A percentile compares a stretch with the other conserved stretches of the same genome.
These are phyloP conservation scores for Salinomyces thailandicus DNA, from an alignment of 2,329 filamentous ascomycete genomes.

Conservation along the genomic window DNA sequence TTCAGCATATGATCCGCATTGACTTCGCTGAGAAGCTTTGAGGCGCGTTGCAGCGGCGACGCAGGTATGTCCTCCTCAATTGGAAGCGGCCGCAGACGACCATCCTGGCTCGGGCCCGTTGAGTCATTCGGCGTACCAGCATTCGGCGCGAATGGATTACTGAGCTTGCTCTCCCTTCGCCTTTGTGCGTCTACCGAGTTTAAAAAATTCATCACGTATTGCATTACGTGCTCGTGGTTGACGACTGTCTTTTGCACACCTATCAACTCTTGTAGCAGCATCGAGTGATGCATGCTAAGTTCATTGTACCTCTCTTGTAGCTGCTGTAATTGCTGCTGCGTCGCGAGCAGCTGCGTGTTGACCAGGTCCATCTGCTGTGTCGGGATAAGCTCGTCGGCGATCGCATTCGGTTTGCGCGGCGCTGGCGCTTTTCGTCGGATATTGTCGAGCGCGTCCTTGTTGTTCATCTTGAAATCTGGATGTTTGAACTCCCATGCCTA, in stretches of 20 bases:
- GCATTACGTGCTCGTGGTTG: constrained; percentile 61
- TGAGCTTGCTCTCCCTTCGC: constrained; percentile 48
- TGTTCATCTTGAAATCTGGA: constrained; percentile 88
- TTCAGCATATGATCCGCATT: constrained; percentile 56
- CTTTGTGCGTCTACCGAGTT: constrained; percentile 55
- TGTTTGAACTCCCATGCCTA: constrained; percentile 96
- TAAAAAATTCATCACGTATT: constrained; percentile 59
- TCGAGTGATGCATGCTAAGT: constrained; percentile 55
- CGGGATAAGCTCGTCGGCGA: constrained; percentile 64
- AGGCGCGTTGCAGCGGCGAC: constrained; percentile 57
- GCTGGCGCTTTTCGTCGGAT: constrained; percentile 92
- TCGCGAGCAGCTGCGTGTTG: constrained; percentile 77
- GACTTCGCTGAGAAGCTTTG: constrained; percentile 54
- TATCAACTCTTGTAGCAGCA: constrained; percentile 54
- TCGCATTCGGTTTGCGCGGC: constrained; percentile 58
- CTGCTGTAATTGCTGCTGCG: constrained; percentile 82
- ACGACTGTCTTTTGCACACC: constrained; percentile 60
- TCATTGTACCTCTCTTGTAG: constrained; percentile 78
- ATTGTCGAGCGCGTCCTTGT: constrained; percentile 92
- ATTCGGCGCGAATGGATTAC: constrained; percentile 29
- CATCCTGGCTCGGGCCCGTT: background rate
- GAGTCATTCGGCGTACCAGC: constrained; percentile 26
- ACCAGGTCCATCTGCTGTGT: constrained; percentile 83
- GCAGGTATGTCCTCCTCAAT: constrained; percentile 52
- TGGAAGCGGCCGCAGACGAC: constrained; percentile 4